Conservation (phyloP, 495 filamentous ascomycete genomes). For the Penicillium soppii region DNA sequence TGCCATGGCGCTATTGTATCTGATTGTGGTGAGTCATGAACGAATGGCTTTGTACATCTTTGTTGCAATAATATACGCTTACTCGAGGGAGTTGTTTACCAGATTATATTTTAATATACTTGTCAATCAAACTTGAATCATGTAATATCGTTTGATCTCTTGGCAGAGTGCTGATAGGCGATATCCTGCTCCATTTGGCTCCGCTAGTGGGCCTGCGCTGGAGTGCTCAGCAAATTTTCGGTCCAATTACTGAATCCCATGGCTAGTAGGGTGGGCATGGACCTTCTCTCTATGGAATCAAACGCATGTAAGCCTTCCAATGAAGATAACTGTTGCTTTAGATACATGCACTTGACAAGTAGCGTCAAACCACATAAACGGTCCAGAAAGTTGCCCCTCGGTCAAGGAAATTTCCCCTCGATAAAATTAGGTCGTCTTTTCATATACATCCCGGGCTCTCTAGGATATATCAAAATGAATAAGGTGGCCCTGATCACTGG, state of each 20-base stretch:
- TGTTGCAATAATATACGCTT: too few relatives aligned
- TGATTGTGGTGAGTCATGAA: too few relatives aligned
- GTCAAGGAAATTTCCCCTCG: not conserved
- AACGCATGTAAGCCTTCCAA: not conserved
- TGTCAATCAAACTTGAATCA: not conserved
- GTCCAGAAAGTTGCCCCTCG: not conserved
- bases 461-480: not conserved
- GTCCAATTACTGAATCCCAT: not conserved
- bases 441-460: not conserved
- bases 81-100: too few relatives aligned
- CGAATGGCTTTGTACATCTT: too few relatives aligned
- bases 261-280: not conserved
- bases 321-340: not conserved
- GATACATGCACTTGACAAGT: not conserved
- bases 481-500: conserved; percentile 15
- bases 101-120: too few relatives aligned
- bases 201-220: not conserved
- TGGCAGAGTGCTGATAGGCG: not conserved
- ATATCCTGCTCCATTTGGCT: not conserved
- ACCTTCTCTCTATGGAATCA: not conserved
- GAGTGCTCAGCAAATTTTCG: not conserved
- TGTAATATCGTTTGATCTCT: not conserved
- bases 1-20: too few relatives aligned
- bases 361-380: not conserved
- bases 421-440: too few relatives aligned